Evolutionary conservation across 1,139 yeast species (phyloP), one percentile per base, ranked within the genome.

Genomic region (Geotrichum aggregatum): DNA sequence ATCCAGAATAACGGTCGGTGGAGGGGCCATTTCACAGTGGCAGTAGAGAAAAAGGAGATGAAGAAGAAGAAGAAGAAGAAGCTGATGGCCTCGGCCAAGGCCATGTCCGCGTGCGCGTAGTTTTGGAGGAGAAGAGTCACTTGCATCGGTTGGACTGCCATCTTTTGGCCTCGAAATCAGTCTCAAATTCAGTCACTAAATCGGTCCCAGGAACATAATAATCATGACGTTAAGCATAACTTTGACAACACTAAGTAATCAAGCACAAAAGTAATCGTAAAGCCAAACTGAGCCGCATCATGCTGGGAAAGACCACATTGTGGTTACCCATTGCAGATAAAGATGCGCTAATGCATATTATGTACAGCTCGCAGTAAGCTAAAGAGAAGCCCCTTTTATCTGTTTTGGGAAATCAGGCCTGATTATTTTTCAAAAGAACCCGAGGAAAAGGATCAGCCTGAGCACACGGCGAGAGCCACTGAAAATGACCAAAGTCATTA

Each of bases 1-100:
- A 61, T 83, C 87, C 54, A 86, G 71, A 35, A 78, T 75, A 31
- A 83, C 78, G n/a, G 88, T 87, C 31, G 57, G 52, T 13, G 52
- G 53, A 26, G 52, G 52, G 11, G 84, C 52, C 54, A 53, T 50
- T 19, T 8, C 18, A 31, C 34, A 19, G 28, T n/a, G n/a, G n/a
- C n/a, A n/a, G 13, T 21, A 22, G 30, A 13, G 42, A 39, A 21
- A 5, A 22, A 24, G 19, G 28, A 13, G 14, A 39, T 24, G 10
- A 13, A 39, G 16, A 22, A 39, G 42, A 8, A 16, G 21, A 14
- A n/a, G 19, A 18, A 18, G 21, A 28, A 30, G 26, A 28, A n/a
- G 21, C 26, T 6, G n/a, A 24, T 13, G 26, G 14, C 3, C 13
- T 6, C 3, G 24, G 5, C 3, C 14, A 31, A 3, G n/a, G 24